Evolutionary conservation across 2,329 filamentous ascomycete species (phyloP).

Genomic region (Ascosphaera acerosa): DNA sequence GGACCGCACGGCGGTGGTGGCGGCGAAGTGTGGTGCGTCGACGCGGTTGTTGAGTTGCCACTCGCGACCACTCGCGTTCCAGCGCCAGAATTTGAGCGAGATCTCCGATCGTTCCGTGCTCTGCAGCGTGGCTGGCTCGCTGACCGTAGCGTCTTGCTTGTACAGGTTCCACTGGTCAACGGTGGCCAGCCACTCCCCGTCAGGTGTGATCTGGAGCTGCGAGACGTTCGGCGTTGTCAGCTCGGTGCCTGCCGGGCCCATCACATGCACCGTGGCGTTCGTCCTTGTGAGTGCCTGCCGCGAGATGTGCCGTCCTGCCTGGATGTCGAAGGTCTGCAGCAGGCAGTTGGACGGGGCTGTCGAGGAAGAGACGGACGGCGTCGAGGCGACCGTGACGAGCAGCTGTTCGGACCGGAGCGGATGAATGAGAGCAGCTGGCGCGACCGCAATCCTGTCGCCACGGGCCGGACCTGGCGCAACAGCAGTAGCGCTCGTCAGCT

Average conservation of each 20-base stretch:
- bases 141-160: constrained; percentile 35
- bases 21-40: constrained; percentile 58
- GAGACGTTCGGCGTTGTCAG: constrained; percentile 58
- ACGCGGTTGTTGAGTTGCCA: constrained; percentile 65
- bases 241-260: constrained; percentile 41
- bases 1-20: constrained; percentile 23
- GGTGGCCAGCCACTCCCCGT: constrained; percentile 76
- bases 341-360: constrained; percentile 23
- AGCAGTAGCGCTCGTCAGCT: constrained; percentile 19
- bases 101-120: constrained; percentile 35
- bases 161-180: constrained; percentile 77
- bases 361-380: too few species aligned
- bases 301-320: constrained; percentile 48
- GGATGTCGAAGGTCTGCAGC: constrained; percentile 72
- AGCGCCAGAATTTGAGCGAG: constrained; percentile 77
- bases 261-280: constrained; percentile 58
- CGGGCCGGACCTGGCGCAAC: too few species aligned
- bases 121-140: constrained; percentile 17
- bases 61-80: constrained; percentile 25
- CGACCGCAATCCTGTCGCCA: constrained; percentile 3
- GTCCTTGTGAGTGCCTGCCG: constrained; percentile 76
- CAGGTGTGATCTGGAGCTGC: constrained; percentile 46
- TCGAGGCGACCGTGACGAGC: constrained; percentile 38
- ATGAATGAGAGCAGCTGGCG: constrained; percentile 35
- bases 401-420: constrained; percentile 37